A percentile compares a stretch with the other conserved stretches of the same genome.
phyloP scores from a whole-genome alignment of 306 rosid species.

The Dryas alaskensis region DNA sequence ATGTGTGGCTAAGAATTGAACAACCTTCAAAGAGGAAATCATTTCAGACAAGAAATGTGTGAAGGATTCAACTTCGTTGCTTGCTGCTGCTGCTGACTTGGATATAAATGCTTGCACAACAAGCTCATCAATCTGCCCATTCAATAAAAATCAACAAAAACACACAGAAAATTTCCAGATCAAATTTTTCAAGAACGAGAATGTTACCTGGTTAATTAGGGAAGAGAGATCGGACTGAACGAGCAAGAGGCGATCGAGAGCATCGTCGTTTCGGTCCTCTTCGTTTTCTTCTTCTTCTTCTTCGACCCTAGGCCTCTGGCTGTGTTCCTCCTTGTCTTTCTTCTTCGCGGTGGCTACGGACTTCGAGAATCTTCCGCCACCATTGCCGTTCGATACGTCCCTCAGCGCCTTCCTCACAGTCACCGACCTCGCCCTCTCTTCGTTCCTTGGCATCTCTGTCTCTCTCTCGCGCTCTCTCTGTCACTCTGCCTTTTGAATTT shows the following conservation, averaged over 20 bases:
- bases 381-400: constrained; percentile 41
- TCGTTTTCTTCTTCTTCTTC: constrained; percentile 7
- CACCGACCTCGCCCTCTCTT: constrained; percentile 35
- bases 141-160: background rate
- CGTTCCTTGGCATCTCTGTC: constrained; percentile 29
- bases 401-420: constrained; percentile 39
- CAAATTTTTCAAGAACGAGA: background rate
- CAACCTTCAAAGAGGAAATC: constrained; percentile 73
- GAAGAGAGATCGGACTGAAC: constrained; percentile 64
- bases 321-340: constrained; percentile 7
- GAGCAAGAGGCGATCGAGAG: constrained; percentile 51
- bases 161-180: background rate
- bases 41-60: constrained; percentile 53
- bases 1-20: background rate
- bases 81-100: constrained; percentile 34
- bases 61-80: constrained; percentile 58
- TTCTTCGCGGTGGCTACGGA: constrained; percentile 18
- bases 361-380: constrained; percentile 27
- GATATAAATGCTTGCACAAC: constrained; percentile 59
- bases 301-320: constrained; percentile 4
- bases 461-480: constrained; percentile 1
- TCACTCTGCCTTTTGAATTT: constrained; percentile 29
- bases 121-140: constrained; percentile 73
- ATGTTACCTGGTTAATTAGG: constrained; percentile 53
- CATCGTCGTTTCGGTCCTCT: constrained; percentile 20